A percentile compares a stretch with the other conserved stretches of the same genome.
These are phyloP conservation scores for Hypholoma sublateritium DNA, from an alignment of 768 basidiomycete genomes.

Conservation along the genomic window DNA sequence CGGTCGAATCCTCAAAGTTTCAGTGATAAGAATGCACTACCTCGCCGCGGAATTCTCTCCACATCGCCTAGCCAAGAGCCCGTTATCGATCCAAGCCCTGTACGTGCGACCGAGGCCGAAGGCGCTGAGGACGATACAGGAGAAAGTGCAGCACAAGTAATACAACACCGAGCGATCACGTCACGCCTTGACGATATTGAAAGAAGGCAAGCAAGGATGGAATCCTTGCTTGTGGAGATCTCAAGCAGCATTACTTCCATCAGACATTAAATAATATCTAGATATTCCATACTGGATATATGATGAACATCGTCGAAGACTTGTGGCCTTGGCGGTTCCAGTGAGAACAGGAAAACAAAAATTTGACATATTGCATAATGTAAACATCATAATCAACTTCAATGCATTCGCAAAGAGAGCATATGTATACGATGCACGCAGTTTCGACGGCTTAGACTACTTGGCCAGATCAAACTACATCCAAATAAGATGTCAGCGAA, in stretches of 20 bases:
- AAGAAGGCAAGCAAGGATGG: constrained; percentile 46
- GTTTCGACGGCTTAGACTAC: neutral
- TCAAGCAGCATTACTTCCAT: constrained; percentile 24
- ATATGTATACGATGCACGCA: neutral
- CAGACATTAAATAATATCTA: too few relatives aligned
- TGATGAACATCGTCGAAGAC: too few relatives aligned
- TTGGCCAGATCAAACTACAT: neutral
- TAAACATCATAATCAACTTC: too few relatives aligned
- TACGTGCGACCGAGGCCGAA: constrained; percentile 15
- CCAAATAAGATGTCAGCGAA: neutral
- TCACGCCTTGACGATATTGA: constrained; percentile 23
- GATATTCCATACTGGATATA: too few relatives aligned
- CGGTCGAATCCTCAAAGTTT: constrained; percentile 8
- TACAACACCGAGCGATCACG: neutral
- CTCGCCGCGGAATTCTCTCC: constrained; percentile 3
- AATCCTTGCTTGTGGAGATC: constrained; percentile 40
- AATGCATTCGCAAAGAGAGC: too few relatives aligned
- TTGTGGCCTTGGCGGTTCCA: too few relatives aligned
- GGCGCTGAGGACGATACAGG: constrained; percentile 19
- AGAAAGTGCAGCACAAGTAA: constrained; percentile 16
- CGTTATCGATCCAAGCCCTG: constrained; percentile 3
- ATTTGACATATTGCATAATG: neutral
- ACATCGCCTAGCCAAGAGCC: constrained; percentile 17
- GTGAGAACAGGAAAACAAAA: too few relatives aligned
- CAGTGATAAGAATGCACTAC: constrained; percentile 11